Evolutionary conservation across 2,329 filamentous ascomycete genomes (phyloP).

Genomic region (Xylariomycetidae sp.): DNA sequence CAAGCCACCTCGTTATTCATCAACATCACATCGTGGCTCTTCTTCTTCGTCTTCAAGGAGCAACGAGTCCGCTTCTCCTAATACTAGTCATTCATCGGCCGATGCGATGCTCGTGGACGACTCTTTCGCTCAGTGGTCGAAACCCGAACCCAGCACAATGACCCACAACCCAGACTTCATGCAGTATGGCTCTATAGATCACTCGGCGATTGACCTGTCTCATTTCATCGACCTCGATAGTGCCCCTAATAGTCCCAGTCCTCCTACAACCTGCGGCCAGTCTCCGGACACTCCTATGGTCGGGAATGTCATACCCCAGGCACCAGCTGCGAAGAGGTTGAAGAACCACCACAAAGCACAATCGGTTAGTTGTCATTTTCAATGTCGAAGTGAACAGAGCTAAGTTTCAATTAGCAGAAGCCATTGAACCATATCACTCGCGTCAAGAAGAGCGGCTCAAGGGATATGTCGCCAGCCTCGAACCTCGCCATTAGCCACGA

Average conservation of each 20-base stretch:
- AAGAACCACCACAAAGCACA: conserved; percentile 21
- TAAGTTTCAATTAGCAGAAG: conserved; percentile 38
- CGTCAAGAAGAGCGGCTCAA: conserved; percentile 38
- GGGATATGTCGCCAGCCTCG: conserved; percentile 50
- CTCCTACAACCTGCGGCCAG: conserved; percentile 13
- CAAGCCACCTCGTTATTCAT: conserved; percentile 7
- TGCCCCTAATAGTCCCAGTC: conserved; percentile 50
- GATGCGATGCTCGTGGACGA: conserved; percentile 22
- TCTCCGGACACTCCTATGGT: conserved; percentile 11
- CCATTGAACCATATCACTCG: conserved; percentile 46
- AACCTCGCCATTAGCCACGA: conserved; percentile 45
- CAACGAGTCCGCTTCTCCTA: conserved; percentile 20
- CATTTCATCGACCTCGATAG: conserved; percentile 53
- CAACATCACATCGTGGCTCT: conserved; percentile 23
- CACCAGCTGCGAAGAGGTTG: conserved; percentile 19
- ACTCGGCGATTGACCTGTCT: conserved; percentile 15
- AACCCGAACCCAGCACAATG: conserved; percentile 10
- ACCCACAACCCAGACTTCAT: conserved; percentile 14
- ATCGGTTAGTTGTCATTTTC: conserved; percentile 19
- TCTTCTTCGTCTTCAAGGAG: conserved; percentile 24
- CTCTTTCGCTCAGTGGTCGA: conserved; percentile 11
- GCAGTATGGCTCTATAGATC: conserved; percentile 17
- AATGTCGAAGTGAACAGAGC: conserved; percentile 5
- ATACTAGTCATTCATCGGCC: conserved; percentile 21
- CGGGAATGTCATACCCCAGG: conserved; percentile 11